Evolutionary conservation across 2,329 filamentous ascomycete species (phyloP), one percentile per base, ranked within the genome.

Genomic region (Ceratocystis destructans): DNA sequence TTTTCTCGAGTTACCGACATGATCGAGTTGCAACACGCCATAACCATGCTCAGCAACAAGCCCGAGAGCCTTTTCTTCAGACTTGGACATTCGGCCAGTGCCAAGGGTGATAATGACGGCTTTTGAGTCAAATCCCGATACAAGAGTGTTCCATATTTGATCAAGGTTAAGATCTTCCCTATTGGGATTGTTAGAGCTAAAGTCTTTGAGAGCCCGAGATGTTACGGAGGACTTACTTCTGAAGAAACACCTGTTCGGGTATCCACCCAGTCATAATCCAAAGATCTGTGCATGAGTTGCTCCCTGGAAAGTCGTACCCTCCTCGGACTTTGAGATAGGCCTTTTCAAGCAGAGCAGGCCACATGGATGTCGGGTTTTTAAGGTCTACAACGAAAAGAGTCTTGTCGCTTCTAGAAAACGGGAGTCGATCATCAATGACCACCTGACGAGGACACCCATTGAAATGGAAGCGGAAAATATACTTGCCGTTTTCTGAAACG

Each of bases 251-350:
- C 74, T 99, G 94, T 75, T 99, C 92, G 0, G 94, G 94, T 62
- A 99, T 91, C 94, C 94, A 99, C 37, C 94, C 93, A 0, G 89
- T 96, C 65, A 99, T 76, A 1, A 95, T 87, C 84, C 90, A 96
- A 3, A 99, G 77, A 75, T 99, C 94, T 1, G 93, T 97, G 10
- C 90, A 92, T 0, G 93, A 97, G 74, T 97, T 97, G 72, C 94
- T 97, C 6, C 94, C 94, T 0, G 94, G 93, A 70, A 99, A 99
- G 72, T 99, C 92, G 74, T 99, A 99, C 44, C 94, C 94, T 33
- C 94, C 94, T 66, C 93, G 84, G 10, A 97, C 85, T 77, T 97
- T 99, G 1, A 99, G 79, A 71, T 99, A 99, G 0, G 94, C 94
- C 73, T 99, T 99, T 74, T 99, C 94, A 17, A 97, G 78, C 3